Base-by-base conservation (phyloP, 2,329 filamentous ascomycete genomes). In the Colletotrichum sojae region DNA sequence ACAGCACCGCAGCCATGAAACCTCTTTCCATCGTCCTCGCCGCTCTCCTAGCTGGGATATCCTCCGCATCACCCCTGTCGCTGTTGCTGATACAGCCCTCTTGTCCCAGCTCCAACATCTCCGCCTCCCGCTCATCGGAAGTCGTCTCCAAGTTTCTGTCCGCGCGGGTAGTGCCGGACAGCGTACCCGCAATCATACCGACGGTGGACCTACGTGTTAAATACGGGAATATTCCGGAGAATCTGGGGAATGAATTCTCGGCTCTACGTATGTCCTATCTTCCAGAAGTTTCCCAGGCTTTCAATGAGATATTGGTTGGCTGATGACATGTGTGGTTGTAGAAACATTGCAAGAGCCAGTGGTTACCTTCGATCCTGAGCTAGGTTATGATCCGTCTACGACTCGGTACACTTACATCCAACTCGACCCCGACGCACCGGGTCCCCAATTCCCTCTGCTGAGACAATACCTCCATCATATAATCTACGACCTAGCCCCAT, bases 401-500 rank as follows among this genome's bases (percentile, higher is more conserved):
- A 60, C 57, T 18, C 51, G 51, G 36, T 52, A 60, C 46, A 60
- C 57, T 2, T 60, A 60, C 31, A 60, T 60, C 57, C 57, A 60
- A 25, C 13, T 60, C 57, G 57, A 60, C 46, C 57, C 57, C 25
- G 57, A 60, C 57, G 46, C 57, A 9, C 57, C 57, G 1, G 57
- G 57, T 1, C 57, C 57, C 4, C 12, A n/a, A 2, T 8, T 52
- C 1, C 57, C 57, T 1, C 13, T 60, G 2, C 31, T 51, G 4
- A 16, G 46, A 3, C 31, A 39, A 4, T 60, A 20, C 18, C 57
- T 60, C 5, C 57, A 60, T 46, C 57, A 60, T 3, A 5, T 52
- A 9, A 5, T 52, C 15, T 60, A 60, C 57, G 48, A 60, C 46
- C n/a, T 60, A 6, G 45, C 51, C 16, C 45, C 57, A 0, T 51